Evolutionary conservation across 768 basidiomycete genomes (phyloP).

Genomic region (Austroboletus eburneus): DNA sequence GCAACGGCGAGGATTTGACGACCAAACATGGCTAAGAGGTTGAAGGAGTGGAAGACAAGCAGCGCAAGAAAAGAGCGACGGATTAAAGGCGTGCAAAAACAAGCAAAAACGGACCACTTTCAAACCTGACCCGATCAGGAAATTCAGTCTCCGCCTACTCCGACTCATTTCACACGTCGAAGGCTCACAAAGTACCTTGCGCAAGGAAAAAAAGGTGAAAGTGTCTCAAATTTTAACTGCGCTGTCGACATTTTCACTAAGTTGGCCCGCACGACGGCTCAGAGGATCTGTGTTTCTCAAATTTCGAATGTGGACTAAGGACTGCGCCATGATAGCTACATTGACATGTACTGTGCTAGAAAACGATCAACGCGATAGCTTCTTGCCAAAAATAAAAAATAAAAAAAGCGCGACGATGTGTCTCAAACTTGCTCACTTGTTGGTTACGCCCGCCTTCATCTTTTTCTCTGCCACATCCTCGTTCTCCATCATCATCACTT

Average conservation of each 20-base stretch:
- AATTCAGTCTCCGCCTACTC: slow-evolving; percentile 25
- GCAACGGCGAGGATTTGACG: slow-evolving; percentile 34
- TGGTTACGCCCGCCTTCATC: slow-evolving; percentile 16
- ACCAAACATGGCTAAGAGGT: slow-evolving; percentile 28
- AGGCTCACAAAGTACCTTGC: too few species aligned
- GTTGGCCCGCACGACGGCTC: too few species aligned
- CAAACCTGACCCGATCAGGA: not conserved
- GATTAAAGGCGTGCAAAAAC: slow-evolving; percentile 4
- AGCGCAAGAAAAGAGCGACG: slow-evolving; percentile 28
- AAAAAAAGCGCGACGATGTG: not conserved
- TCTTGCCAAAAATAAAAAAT: slow-evolving; percentile 5
- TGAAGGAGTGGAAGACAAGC: slow-evolving; percentile 12
- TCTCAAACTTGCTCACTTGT: slow-evolving; percentile 10
- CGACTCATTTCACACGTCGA: not conserved
- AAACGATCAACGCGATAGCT: not conserved
- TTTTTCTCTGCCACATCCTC: slow-evolving; percentile 24
- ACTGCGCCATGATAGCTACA: not conserved
- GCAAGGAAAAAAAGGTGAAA: too few species aligned
- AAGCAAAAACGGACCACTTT: slow-evolving; percentile 7
- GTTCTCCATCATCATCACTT: slow-evolving; percentile 17
- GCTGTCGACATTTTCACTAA: too few species aligned
- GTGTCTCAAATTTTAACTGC: too few species aligned
- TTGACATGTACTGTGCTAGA: not conserved
- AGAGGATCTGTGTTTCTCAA: too few species aligned
- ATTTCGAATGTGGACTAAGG: too few species aligned